Percentiles rank a stretch among this genome's conserved stretches.
Evolutionary conservation across 2,329 filamentous ascomycete genomes (phyloP).

Genomic region (Exophiala oligosperma): DNA sequence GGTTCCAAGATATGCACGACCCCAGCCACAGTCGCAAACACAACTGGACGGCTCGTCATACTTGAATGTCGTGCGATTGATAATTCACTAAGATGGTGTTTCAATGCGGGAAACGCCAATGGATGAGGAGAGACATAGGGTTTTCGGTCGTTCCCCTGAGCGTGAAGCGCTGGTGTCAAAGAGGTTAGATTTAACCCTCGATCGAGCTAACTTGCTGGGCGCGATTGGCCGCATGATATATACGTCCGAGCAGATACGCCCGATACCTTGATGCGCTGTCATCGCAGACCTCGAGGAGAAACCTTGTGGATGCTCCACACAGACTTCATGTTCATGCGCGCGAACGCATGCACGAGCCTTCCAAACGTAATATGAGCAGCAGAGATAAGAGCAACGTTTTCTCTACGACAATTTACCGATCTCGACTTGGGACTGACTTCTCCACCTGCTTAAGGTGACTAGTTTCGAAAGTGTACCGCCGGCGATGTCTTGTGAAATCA

Average conservation of each 20-base stretch:
- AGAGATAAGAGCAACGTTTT: not conserved
- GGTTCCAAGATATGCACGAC: not conserved
- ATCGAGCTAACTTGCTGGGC: not conserved
- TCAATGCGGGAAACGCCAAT: not conserved
- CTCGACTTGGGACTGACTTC: not conserved
- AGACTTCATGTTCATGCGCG: conserved; percentile 1
- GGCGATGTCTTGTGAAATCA: not conserved
- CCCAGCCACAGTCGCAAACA: not conserved
- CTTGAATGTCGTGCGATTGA: not conserved
- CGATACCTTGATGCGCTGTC: not conserved
- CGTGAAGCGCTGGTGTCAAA: not conserved
- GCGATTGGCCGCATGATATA: not conserved
- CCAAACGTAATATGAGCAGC: not conserved
- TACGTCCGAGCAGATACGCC: not conserved
- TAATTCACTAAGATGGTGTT: not conserved
- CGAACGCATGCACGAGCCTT: not conserved
- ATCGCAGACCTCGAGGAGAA: not conserved
- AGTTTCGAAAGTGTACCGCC: not conserved
- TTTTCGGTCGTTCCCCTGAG: not conserved
- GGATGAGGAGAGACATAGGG: not conserved
- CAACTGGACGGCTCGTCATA: not conserved
- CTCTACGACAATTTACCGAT: not conserved
- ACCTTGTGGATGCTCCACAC: not conserved
- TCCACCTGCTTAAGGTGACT: not conserved
- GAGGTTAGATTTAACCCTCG: not conserved